Conservation (phyloP, 306 rosid genomes). For the Lablab purpureus region DNA sequence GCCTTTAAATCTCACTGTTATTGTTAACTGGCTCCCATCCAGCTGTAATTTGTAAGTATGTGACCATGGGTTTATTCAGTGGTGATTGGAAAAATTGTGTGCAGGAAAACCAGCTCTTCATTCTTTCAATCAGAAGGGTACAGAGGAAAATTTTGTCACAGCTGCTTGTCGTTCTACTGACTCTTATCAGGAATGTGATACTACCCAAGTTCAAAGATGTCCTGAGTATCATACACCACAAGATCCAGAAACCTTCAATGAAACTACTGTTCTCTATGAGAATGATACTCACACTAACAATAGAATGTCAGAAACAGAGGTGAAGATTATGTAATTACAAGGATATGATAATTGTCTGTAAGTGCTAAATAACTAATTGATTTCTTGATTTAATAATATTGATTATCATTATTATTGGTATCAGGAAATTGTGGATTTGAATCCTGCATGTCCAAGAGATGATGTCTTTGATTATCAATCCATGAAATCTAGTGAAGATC, state of each 20-base stretch:
- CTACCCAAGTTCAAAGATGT: conserved; percentile 47
- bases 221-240: conserved; percentile 41
- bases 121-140: conserved; percentile 40
- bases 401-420: conserved; percentile 40
- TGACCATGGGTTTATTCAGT: conserved; percentile 31
- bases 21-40: conserved; percentile 30
- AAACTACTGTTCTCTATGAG: conserved; percentile 26
- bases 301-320: conserved; percentile 46
- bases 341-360: conserved; percentile 37
- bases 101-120: conserved; percentile 50
- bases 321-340: conserved; percentile 39
- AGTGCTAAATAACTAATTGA: conserved; percentile 28
- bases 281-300: conserved; percentile 27
- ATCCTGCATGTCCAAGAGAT: conserved; percentile 44
- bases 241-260: conserved; percentile 39
- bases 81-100: conserved; percentile 40
- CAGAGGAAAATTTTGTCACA: conserved; percentile 47
- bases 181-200: conserved; percentile 49
- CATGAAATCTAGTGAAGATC: conserved; percentile 47
- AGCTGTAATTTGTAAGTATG: conserved; percentile 13
- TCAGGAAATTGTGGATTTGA: conserved; percentile 60
- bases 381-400: conserved; percentile 8
- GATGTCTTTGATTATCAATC: conserved; percentile 52
- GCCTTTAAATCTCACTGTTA: conserved; percentile 33
- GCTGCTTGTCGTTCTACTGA: conserved; percentile 20